Base-by-base conservation (phyloP, 305 asterid genomes). In the Solanum hybrid region DNA sequence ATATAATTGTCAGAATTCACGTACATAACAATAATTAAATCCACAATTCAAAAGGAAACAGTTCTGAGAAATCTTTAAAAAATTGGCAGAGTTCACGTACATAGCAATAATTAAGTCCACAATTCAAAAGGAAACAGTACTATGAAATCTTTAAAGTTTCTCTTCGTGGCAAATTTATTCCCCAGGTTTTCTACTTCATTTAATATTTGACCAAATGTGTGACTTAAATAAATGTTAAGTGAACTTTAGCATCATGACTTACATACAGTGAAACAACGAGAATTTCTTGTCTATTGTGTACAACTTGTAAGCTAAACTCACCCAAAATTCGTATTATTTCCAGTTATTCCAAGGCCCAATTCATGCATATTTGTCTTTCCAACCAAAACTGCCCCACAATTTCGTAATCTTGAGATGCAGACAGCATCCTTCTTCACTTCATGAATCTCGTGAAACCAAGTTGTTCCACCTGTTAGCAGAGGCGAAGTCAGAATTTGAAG, bases 351-450 rank as follows among this genome's bases (percentile, higher is more conserved):
- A 89, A 97, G 89, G 86, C 98, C 99, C 92, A 97, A 88, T 91
- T 97, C 99, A 93, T 97, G 98, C 99, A 97, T 97, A 93, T 95
- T 97, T 85, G 99, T 98, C 92, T 97, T 97, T 90, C 99, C 99
- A 88, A 96, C 99, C 72, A 97, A 94, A 88, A 96, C 90, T 89
- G 90, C 99, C 86, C 99, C 99, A 89, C 98, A 95, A 60, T 94
- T 92, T 29, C 97, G 96, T 90, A 97, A 90, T 88, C 94, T 94
- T 93, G 93, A 94, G 85, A 95, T 95, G 64, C 93, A 94, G 71
- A 77, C 93, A 66, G 98, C 98, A 92, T 97, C 99, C 91, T 92
- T 93, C 90, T 93, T 87, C 80, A 95, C 97, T 79, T 91, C 93
- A 79, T 93, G 97, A 91, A 94, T 91, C 94, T 95, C 97, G 71